Evolutionary conservation across 2,329 filamentous ascomycete genomes (phyloP).

Genomic region (Colletotrichum spinosum): DNA sequence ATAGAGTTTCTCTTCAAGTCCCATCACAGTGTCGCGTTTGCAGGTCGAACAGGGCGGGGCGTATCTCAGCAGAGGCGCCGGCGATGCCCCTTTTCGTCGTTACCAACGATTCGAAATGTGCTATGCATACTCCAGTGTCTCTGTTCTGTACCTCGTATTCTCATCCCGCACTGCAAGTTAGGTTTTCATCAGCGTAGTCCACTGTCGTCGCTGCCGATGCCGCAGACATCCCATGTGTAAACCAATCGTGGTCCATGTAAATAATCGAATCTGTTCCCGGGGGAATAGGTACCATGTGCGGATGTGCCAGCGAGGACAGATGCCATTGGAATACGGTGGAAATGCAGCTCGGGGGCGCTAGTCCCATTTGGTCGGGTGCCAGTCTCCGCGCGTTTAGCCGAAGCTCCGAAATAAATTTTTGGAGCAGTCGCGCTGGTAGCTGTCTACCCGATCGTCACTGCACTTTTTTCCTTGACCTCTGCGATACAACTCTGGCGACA

Average conservation of each 20-base stretch:
- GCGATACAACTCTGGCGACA: conserved; percentile 44
- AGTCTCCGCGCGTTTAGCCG: conserved; percentile 54
- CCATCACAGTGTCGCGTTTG: too few species aligned
- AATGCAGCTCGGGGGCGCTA: conserved; percentile 45
- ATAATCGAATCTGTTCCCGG: conserved; percentile 9
- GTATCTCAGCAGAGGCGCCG: too few species aligned
- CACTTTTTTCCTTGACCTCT: conserved; percentile 43
- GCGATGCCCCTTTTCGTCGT: too few species aligned
- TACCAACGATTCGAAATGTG: too few species aligned
- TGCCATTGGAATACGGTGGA: conserved; percentile 53
- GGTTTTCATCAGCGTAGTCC: too few species aligned
- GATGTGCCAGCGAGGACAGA: conserved; percentile 41
- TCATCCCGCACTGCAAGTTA: too few species aligned
- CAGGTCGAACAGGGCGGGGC: too few species aligned
- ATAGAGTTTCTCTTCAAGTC: too few species aligned
- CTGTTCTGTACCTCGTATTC: too few species aligned
- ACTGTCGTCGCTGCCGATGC: background rate
- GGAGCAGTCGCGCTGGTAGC: conserved; percentile 40
- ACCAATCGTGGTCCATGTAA: conserved; percentile 4
- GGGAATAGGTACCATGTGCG: conserved; percentile 34
- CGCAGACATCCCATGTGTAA: background rate
- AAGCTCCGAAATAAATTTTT: conserved; percentile 56
- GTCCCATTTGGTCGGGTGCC: conserved; percentile 39
- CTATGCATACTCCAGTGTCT: too few species aligned
- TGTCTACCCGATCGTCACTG: conserved; percentile 35